phyloP scores from a whole-genome alignment of 345 rosid species.

The Pseudoturritis turrita region DNA sequence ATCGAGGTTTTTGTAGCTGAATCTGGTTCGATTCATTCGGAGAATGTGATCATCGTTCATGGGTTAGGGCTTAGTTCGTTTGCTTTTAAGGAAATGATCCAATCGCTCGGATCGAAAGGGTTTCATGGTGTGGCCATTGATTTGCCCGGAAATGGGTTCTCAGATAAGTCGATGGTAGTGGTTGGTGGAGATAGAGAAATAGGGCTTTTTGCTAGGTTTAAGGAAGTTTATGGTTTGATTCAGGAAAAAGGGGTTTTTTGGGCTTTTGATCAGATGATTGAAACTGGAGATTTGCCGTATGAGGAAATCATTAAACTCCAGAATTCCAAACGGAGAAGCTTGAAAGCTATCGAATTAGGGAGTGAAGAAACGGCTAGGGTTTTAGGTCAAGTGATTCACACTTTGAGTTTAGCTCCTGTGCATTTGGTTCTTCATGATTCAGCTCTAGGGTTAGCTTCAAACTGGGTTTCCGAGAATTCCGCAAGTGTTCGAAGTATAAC shows the following conservation, averaged over 20 bases:
- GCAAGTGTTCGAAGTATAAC: constrained; percentile 58
- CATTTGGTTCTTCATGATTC: constrained; percentile 93
- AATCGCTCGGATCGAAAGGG: constrained; percentile 58
- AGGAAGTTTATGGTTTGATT: constrained; percentile 63
- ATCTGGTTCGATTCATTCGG: constrained; percentile 39
- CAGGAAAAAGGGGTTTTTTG: constrained; percentile 84
- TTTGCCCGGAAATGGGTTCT: constrained; percentile 92
- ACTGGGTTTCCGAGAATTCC: constrained; percentile 65
- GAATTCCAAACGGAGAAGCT: constrained; percentile 39
- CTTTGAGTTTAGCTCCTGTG: constrained; percentile 70
- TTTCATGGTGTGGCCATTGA: constrained; percentile 67
- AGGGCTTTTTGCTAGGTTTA: constrained; percentile 55
- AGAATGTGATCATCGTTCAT: constrained; percentile 62
- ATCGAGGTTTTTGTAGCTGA: constrained; percentile 63
- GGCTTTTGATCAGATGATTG: constrained; percentile 92
- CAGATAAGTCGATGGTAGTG: constrained; percentile 62
- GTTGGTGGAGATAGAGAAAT: constrained; percentile 49
- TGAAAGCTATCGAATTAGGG: constrained; percentile 53
- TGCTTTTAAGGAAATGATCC: constrained; percentile 47
- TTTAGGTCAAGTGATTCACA: constrained; percentile 64
- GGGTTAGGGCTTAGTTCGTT: constrained; percentile 83
- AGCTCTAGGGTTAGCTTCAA: constrained; percentile 63
- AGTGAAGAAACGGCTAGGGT: constrained; percentile 65
- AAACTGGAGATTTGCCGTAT: constrained; percentile 86
- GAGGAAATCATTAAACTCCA: constrained; percentile 44